A percentile compares a stretch with the other conserved stretches of the same genome.
These are phyloP conservation scores for Lithospermum erythrorhizon DNA, from an alignment of 257 asterid species.

Conservation along the genomic window DNA sequence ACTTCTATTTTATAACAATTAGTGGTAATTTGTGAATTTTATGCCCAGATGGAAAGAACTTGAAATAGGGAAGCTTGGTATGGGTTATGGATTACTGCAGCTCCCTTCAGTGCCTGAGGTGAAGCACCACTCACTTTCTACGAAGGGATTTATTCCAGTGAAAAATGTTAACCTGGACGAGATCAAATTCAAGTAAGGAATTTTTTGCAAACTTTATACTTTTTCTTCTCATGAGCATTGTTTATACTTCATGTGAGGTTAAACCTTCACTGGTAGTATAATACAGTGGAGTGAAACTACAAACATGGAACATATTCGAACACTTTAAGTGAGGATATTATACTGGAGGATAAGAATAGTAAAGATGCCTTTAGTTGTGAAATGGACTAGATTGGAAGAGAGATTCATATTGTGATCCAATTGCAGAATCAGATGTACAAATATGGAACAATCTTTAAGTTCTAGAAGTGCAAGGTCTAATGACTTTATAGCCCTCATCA, in stretches of 20 bases:
- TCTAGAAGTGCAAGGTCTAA: background rate
- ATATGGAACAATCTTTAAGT: background rate
- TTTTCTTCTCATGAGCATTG: background rate
- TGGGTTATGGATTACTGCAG: conserved; percentile 88
- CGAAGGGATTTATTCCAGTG: conserved; percentile 57
- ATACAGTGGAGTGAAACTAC: background rate
- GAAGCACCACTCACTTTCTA: conserved; percentile 72
- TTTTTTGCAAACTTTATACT: conserved; percentile 4
- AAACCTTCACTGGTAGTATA: background rate
- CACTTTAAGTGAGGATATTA: background rate
- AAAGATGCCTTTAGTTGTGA: no score
- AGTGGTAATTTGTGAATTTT: background rate
- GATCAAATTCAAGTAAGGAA: conserved; percentile 70
- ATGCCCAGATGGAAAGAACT: conserved; percentile 82
- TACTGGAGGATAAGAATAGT: background rate
- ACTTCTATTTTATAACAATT: conserved; percentile 6
- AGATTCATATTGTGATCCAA: no score
- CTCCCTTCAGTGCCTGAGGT: conserved; percentile 88
- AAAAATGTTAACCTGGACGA: conserved; percentile 60
- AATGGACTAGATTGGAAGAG: no score
- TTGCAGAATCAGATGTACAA: no score
- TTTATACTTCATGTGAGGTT: background rate
- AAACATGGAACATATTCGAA: background rate
- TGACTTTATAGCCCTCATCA: background rate
- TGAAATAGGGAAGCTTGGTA: conserved; percentile 90